A percentile compares a stretch with the other conserved stretches of the same genome.
Conservation (phyloP, 202 grass and related monocot species). For the Panicum hallii region DNA sequence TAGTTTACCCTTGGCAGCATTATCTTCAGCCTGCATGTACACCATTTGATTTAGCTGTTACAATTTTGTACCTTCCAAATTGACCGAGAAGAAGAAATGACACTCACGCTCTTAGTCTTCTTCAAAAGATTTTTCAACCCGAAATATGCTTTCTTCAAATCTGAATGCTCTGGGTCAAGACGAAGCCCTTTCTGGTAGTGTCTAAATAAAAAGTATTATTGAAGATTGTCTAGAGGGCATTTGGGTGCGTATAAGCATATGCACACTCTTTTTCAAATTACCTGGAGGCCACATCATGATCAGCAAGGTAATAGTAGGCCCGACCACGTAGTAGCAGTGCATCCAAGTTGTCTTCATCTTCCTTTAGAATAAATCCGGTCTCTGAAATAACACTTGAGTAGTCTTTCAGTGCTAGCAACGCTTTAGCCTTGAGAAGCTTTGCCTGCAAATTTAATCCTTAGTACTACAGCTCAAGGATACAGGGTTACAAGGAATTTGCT, state of each 20-base stretch:
- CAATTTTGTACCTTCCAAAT: not conserved
- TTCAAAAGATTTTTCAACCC: constrained; percentile 97
- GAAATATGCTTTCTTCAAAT: constrained; percentile 98
- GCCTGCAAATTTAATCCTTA: constrained; percentile 62
- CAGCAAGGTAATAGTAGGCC: constrained; percentile 97
- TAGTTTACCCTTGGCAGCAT: constrained; percentile 85
- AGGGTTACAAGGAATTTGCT: constrained; percentile 19
- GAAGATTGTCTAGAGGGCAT: not conserved
- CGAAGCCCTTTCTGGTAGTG: constrained; percentile 94
- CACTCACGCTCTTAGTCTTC: constrained; percentile 87
- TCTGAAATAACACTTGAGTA: constrained; percentile 92
- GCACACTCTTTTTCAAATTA: constrained; percentile 34
- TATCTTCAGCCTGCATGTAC: constrained; percentile 81
- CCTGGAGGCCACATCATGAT: constrained; percentile 96
- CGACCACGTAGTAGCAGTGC: constrained; percentile 83
- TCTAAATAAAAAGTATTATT: constrained; percentile 56
- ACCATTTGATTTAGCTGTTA: constrained; percentile 27
- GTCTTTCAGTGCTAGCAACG: constrained; percentile 76
- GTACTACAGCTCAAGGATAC: not conserved
- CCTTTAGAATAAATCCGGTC: constrained; percentile 90
- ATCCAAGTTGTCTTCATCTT: constrained; percentile 97
- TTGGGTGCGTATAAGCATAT: not conserved
- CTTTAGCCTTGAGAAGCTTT: constrained; percentile 92
- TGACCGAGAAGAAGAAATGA: constrained; percentile 12
- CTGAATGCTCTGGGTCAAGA: constrained; percentile 90